Conservation (phyloP, 768 basidiomycete genomes). For the Xanthoconium stramineum region DNA sequence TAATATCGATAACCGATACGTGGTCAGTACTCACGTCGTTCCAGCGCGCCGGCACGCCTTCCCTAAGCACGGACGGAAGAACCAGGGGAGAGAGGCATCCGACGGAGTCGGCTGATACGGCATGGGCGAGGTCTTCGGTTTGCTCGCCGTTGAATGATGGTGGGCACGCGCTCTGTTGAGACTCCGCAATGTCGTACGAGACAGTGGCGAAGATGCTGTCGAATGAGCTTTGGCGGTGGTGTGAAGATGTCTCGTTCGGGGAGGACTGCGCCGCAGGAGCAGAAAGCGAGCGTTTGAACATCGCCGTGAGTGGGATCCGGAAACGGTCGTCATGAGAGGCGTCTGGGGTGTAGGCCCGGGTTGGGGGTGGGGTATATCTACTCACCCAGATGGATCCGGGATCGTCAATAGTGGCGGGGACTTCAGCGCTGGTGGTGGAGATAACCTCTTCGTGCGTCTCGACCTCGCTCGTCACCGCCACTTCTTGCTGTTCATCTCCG, state of each 20-base stretch:
- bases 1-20: slow-evolving; percentile 8
- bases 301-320: slow-evolving; percentile 53
- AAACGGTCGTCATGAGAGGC: slow-evolving; percentile 31
- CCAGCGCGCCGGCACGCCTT: slow-evolving; percentile 31
- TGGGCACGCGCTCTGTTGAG: slow-evolving; percentile 11
- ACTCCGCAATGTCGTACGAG: slow-evolving; percentile 29
- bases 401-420: neutral
- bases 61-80: slow-evolving; percentile 30
- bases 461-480: slow-evolving; percentile 14
- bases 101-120: slow-evolving; percentile 21
- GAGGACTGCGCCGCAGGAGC: slow-evolving; percentile 40
- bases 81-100: slow-evolving; percentile 31
- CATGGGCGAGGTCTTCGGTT: slow-evolving; percentile 20
- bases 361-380: slow-evolving; percentile 5
- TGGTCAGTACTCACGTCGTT: slow-evolving; percentile 30
- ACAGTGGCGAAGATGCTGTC: slow-evolving; percentile 31
- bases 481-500: slow-evolving; percentile 27
- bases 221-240: slow-evolving; percentile 23
- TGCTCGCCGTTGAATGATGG: slow-evolving; percentile 17
- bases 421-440: neutral
- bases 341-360: slow-evolving; percentile 30
- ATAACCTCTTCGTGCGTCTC: slow-evolving; percentile 3
- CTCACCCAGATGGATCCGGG: neutral
- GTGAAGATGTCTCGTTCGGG: slow-evolving; percentile 8
- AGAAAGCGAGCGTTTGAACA: slow-evolving; percentile 65